phyloP scores from a whole-genome alignment of 495 filamentous ascomycete genomes.

The Friedmanniomyces endolithicus region DNA sequence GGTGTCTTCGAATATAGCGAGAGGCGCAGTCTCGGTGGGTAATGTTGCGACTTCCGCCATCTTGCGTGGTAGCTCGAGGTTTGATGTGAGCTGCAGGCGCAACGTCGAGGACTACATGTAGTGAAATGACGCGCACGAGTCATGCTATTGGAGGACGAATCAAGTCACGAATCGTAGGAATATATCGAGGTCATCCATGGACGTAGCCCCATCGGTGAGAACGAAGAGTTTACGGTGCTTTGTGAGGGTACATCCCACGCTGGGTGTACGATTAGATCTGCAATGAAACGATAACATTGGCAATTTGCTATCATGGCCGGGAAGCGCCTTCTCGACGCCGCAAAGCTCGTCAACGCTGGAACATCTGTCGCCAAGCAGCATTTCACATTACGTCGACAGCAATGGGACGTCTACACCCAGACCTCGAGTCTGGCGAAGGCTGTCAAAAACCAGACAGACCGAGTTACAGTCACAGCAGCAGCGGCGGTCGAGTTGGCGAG shows the following conservation, averaged over 20 bases:
- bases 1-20: slow-evolving; percentile 2
- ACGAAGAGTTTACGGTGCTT: too few species aligned
- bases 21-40: not conserved
- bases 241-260: too few species aligned
- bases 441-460: slow-evolving; percentile 50
- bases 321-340: slow-evolving; percentile 62
- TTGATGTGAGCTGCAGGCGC: not conserved
- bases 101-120: too few species aligned
- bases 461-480: slow-evolving; percentile 49
- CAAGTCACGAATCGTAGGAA: too few species aligned
- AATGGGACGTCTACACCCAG: slow-evolving; percentile 64
- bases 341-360: slow-evolving; percentile 66
- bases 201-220: too few species aligned
- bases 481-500: slow-evolving; percentile 49
- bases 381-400: slow-evolving; percentile 57
- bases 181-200: too few species aligned
- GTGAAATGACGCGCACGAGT: too few species aligned
- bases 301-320: slow-evolving; percentile 43
- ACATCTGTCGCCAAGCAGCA: slow-evolving; percentile 69
- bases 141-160: too few species aligned
- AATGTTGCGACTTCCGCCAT: slow-evolving; percentile 14
- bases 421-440: slow-evolving; percentile 64
- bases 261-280: too few species aligned
- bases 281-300: not conserved
- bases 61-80: not conserved